Conservation (phyloP, 2,329 filamentous ascomycete species). For the Arthrinium phaeospermum region DNA sequence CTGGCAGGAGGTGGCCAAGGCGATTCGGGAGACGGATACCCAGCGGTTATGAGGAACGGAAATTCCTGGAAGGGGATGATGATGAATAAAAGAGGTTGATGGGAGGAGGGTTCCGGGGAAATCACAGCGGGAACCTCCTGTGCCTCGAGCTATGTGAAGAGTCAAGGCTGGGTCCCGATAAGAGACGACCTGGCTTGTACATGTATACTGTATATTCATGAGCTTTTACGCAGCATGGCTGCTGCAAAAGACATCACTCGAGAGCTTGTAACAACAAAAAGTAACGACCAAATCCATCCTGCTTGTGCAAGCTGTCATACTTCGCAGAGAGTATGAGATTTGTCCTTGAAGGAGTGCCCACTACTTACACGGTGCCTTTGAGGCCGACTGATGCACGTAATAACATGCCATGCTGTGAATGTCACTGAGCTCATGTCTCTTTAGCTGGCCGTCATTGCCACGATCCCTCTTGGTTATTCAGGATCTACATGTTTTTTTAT, state of each 20-base stretch:
- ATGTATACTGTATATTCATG: slow-evolving; percentile 16
- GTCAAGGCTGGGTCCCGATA: background rate
- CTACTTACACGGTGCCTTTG: background rate
- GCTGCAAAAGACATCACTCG: background rate
- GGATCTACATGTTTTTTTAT: background rate
- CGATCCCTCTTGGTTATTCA: background rate
- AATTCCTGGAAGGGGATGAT: background rate
- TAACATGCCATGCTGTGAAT: background rate
- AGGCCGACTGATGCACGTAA: background rate
- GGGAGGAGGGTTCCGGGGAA: background rate
- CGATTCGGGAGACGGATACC: slow-evolving; percentile 55
- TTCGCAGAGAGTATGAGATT: background rate
- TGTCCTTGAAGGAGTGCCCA: background rate
- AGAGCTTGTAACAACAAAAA: slow-evolving; percentile 9
- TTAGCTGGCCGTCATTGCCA: background rate
- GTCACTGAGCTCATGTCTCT: too few species aligned
- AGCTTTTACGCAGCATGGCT: background rate
- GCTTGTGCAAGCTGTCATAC: background rate
- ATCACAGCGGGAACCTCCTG: background rate
- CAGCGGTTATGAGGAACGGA: slow-evolving; percentile 52
- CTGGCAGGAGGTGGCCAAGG: slow-evolving; percentile 58
- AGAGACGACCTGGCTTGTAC: slow-evolving; percentile 9
- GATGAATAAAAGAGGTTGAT: background rate
- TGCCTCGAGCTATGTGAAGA: slow-evolving; percentile 5
- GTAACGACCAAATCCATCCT: background rate